Base-by-base conservation (phyloP, 176 grass and related monocot species). In the Chloris gayana region DNA sequence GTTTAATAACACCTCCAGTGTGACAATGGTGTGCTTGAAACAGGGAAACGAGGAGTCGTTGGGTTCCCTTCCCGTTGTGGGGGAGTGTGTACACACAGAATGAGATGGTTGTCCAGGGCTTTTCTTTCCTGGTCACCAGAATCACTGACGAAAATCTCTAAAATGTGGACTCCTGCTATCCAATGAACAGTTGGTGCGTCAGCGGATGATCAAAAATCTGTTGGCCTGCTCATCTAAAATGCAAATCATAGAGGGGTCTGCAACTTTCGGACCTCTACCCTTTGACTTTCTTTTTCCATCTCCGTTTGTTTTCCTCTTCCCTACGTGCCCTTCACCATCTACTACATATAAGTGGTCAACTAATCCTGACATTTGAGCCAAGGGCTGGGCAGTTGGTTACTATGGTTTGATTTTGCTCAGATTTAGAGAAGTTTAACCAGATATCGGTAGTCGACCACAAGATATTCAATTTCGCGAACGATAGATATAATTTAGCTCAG, bases 1-100 rank as follows among this genome's bases (percentile, higher is more conserved):
- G 63, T 80, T 88, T 88, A 88, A 88, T 85, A 88, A 59, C 80
- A 53, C 61, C 50, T 56, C 35, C 35, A 56, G 53, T 56, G 29
- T 70, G 22, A 30, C 5, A 45, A 5, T 67, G 50, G 1, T 63
- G 19, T 29, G 77, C 59, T 58, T 9, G 63, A 64, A 10, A 85
- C 65, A 71, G 50, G 82, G 26, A 6, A 42, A 1, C 7, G 77
- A 75, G 87, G 82, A 71, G 71, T 81, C 19, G 82, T 76, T 89
- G 64, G 82, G 21, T 80, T 64, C 25, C 33, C 50, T 62, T 74
- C n/a, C n/a, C 22, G n/a, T 73, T 33, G 74, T 1, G 26, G 32
- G 8, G 74, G 49, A 59, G 69, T 32, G 47, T 69, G 12, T 12
- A 11, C 12, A 44, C 41, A 44, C 9, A 44, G 9, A 42, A 22